Conservation (phyloP, 805 yeast species). For the Hanseniaspora meyeri region DNA sequence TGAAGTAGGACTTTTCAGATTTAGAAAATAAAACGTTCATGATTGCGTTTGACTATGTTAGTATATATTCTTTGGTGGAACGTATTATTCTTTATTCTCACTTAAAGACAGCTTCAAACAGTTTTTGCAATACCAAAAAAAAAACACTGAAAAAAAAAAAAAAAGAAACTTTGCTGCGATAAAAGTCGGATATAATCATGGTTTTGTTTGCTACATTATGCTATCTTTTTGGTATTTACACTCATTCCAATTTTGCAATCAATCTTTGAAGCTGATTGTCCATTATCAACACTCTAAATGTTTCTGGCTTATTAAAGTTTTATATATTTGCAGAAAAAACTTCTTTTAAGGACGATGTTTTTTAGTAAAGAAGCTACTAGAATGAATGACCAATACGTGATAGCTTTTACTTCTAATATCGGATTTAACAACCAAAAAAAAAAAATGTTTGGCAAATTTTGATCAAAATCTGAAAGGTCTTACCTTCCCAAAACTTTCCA, state of each 20-base stretch:
- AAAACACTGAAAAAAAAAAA: neutral
- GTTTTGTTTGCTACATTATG: too few relatives aligned
- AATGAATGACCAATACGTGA: too few relatives aligned
- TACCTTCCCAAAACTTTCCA: neutral
- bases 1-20: conserved; percentile 63
- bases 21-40: conserved; percentile 37
- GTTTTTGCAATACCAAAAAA: neutral
- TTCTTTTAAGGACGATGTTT: too few relatives aligned
- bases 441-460: neutral
- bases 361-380: too few relatives aligned
- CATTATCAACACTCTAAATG: too few relatives aligned
- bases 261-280: too few relatives aligned
- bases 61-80: neutral
- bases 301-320: too few relatives aligned
- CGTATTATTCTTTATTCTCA: neutral
- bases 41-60: neutral
- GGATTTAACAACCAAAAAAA: neutral
- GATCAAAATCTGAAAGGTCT: neutral
- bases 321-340: too few relatives aligned
- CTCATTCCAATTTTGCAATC: too few relatives aligned
- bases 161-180: neutral
- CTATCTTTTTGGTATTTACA: too few relatives aligned
- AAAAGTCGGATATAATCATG: neutral
- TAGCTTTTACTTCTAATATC: neutral
- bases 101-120: neutral